Evolutionary conservation across 1,284 basidiomycete species (phyloP).

Genomic region (Sanghuangporus sanghuang): DNA sequence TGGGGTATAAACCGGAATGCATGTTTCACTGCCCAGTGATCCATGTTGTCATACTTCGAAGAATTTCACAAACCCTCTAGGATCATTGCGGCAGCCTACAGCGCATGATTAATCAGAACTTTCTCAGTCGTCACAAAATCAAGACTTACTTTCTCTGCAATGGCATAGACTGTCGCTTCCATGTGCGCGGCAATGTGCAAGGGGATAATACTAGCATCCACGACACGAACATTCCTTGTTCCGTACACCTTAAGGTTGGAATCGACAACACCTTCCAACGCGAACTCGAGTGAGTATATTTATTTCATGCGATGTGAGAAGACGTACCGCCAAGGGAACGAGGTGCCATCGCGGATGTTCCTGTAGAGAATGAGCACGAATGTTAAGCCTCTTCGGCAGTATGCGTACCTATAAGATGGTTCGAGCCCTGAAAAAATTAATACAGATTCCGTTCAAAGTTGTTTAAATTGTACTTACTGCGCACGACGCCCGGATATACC

Average conservation of each 20-base stretch:
- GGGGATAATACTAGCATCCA: background rate
- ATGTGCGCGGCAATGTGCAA: background rate
- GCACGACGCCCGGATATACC: background rate
- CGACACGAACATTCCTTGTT: background rate
- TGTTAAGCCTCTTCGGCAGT: background rate
- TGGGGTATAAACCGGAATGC: too few species aligned
- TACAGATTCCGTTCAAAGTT: background rate
- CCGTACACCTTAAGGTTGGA: background rate
- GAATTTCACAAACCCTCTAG: too few species aligned
- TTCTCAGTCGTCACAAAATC: too few species aligned
- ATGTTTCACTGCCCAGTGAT: too few species aligned
- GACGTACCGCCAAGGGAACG: background rate
- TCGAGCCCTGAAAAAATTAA: background rate
- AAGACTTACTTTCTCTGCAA: background rate
- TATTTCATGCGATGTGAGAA: background rate
- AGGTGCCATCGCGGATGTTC: background rate
- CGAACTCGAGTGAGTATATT: too few species aligned
- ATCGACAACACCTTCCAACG: background rate
- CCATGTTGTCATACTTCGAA: too few species aligned
- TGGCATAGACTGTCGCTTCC: background rate
- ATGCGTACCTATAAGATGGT: background rate
- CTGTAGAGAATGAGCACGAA: background rate
- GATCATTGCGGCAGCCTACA: too few species aligned
- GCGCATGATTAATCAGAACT: too few species aligned
- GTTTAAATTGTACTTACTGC: background rate